Evolutionary conservation across 495 filamentous ascomycete genomes (phyloP), one percentile per base, ranked within the genome.

Genomic region (Podospora sp.): DNA sequence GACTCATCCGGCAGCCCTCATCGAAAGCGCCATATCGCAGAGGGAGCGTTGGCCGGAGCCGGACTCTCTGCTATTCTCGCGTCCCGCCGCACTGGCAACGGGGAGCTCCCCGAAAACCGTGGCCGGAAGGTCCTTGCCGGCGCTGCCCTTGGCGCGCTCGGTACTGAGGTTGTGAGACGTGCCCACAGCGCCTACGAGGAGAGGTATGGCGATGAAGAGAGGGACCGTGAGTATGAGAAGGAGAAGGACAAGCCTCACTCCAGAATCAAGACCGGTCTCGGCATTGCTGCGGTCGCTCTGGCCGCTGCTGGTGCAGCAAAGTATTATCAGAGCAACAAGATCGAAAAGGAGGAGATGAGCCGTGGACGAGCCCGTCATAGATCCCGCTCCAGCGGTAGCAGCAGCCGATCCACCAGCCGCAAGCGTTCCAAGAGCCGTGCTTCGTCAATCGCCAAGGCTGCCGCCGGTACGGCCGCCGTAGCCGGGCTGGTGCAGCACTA

Each of bases 1-100:
- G 73, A 71, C 56, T 62, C 59, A 1, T 77, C 75, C 8, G 69
- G 66, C 62, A 77, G 75, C 65, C 75, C 75, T 0, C 88, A 92
- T 74, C 90, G 88, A 74, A 86, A 86, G 71, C 90, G 90, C 35
- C 92, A 96, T 76, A 75, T 97, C n/a, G 92, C 91, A 25, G 92
- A 94, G 79, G 93, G 93, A 40, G 92, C 92, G 25, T 78, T 94
- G 36, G 90, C 91, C 56, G 93, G 92, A 16, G 85, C 90, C 46
- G 93, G 90, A 65, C 85, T 89, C 8, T 89, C 90, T 4, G 92
- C 92, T 52, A 73, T 97, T 3, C 70, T 96, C 1, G 85, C 89
- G 33, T 88, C 89, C 64, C 92, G 89, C 68, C 82, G 85, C 58
- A 85, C 88, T 68, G 86, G 84, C 24, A 82, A 87, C 6, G 85